Conservation (phyloP, 2,329 filamentous ascomycete genomes). For the Chrysoporthe austroafricana region DNA sequence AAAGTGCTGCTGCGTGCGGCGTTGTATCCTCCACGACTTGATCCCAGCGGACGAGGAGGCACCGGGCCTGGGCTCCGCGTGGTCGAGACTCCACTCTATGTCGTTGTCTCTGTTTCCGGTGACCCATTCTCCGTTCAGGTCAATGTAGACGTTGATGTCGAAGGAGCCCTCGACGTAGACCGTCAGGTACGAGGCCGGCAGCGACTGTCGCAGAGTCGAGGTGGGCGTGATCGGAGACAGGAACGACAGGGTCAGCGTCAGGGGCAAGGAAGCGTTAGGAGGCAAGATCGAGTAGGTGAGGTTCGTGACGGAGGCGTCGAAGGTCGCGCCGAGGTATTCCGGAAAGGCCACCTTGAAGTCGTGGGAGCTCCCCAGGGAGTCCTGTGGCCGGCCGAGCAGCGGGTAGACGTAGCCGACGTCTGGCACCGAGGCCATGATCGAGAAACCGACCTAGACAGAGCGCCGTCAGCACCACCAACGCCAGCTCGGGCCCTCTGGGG, state of each 20-base stretch:
- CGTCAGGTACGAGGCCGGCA: constrained; percentile 81
- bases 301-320: constrained; percentile 55
- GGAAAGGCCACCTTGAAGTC: constrained; percentile 47
- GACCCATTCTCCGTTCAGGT: constrained; percentile 79
- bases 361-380: constrained; percentile 45
- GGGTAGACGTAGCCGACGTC: constrained; percentile 50
- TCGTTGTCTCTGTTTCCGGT: constrained; percentile 72
- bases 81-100: constrained; percentile 70
- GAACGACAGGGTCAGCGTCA: constrained; percentile 55
- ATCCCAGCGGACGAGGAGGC: constrained; percentile 45
- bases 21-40: constrained; percentile 69
- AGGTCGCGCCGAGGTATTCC: constrained; percentile 48
- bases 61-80: constrained; percentile 39
- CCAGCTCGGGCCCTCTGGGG: not conserved
- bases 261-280: constrained; percentile 34
- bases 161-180: constrained; percentile 70
- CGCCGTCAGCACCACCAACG: constrained; percentile 11
- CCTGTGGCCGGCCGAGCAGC: constrained; percentile 55
- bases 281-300: constrained; percentile 49
- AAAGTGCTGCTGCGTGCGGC: constrained; percentile 67
- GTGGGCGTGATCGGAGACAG: constrained; percentile 81
- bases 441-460: constrained; percentile 49
- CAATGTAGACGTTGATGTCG: constrained; percentile 67
- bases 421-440: constrained; percentile 52
- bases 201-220: constrained; percentile 77